phyloP scores from a whole-genome alignment of 1,284 basidiomycete genomes.

The Anthracocystis setariae region DNA sequence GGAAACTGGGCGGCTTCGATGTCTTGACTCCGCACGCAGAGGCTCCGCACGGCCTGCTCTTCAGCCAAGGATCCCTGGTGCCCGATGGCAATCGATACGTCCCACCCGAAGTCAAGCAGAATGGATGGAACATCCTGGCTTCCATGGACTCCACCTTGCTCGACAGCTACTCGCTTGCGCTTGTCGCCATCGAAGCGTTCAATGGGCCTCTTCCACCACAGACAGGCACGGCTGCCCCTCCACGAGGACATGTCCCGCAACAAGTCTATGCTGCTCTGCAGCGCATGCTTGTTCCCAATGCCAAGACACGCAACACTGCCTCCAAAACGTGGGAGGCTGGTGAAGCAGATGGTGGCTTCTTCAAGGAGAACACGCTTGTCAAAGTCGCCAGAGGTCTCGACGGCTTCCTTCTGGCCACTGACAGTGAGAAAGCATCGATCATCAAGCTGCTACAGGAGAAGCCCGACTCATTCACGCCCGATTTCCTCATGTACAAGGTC shows the following conservation, averaged over 20 bases:
- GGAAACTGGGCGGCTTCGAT: slow-evolving; percentile 95
- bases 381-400: slow-evolving; percentile 87
- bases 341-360: slow-evolving; percentile 76
- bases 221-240: slow-evolving; percentile 78
- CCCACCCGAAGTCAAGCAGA: slow-evolving; percentile 89
- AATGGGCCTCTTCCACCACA: slow-evolving; percentile 67
- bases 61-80: slow-evolving; percentile 53
- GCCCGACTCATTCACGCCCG: slow-evolving; percentile 74
- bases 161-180: slow-evolving; percentile 60
- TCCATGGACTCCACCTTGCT: slow-evolving; percentile 40
- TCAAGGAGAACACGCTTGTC: slow-evolving; percentile 83
- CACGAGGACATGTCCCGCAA: slow-evolving; percentile 81
- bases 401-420: slow-evolving; percentile 83
- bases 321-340: slow-evolving; percentile 48
- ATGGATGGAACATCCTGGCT: slow-evolving; percentile 73
- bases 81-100: slow-evolving; percentile 67
- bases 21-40: slow-evolving; percentile 74
- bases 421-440: slow-evolving; percentile 78
- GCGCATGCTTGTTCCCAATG: slow-evolving; percentile 86
- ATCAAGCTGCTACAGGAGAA: slow-evolving; percentile 65
- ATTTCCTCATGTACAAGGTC: slow-evolving; percentile 86
- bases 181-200: slow-evolving; percentile 60
- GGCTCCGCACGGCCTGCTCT: slow-evolving; percentile 62
- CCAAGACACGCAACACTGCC: slow-evolving; percentile 79
- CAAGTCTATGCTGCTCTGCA: slow-evolving; percentile 84